Conservation (phyloP, 2,329 filamentous ascomycete species). For the Scytalidium lignicola region DNA sequence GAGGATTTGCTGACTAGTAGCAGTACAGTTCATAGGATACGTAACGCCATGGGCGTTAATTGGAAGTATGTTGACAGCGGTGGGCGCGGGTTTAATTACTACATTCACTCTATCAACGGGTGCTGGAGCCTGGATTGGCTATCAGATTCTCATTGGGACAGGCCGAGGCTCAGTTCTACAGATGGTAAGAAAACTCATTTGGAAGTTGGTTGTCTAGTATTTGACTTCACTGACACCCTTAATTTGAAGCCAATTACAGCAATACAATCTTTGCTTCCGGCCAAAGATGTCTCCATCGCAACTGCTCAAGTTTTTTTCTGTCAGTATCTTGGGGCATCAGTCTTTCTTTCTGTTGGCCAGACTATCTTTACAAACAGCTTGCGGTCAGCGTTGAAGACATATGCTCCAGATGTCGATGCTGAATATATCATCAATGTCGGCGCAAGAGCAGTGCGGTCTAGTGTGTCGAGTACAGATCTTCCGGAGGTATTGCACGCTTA, state of each 20-base stretch:
- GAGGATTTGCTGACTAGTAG: background rate
- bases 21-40: constrained; percentile 19
- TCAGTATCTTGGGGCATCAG: constrained; percentile 26
- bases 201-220: background rate
- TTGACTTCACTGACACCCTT: background rate
- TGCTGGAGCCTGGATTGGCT: constrained; percentile 17
- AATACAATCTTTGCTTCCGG: constrained; percentile 26
- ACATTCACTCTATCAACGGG: constrained; percentile 19
- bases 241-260: constrained; percentile 24
- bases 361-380: constrained; percentile 25
- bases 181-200: constrained; percentile 13
- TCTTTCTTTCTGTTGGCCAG: constrained; percentile 26
- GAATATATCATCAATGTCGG: constrained; percentile 32
- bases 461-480: constrained; percentile 29
- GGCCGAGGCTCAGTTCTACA: constrained; percentile 17
- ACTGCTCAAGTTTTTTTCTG: constrained; percentile 31
- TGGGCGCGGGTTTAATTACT: constrained; percentile 30
- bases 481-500: constrained; percentile 36
- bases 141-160: constrained; percentile 19
- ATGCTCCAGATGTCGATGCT: constrained; percentile 29
- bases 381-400: constrained; percentile 23
- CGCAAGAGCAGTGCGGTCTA: constrained; percentile 32
- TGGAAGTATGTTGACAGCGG: constrained; percentile 23
- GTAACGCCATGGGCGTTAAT: constrained; percentile 27
- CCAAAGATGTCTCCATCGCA: constrained; percentile 25